Evolutionary conservation across 2,329 filamentous ascomycete genomes (phyloP).

Genomic region (Pseudogymnoascus sp.): DNA sequence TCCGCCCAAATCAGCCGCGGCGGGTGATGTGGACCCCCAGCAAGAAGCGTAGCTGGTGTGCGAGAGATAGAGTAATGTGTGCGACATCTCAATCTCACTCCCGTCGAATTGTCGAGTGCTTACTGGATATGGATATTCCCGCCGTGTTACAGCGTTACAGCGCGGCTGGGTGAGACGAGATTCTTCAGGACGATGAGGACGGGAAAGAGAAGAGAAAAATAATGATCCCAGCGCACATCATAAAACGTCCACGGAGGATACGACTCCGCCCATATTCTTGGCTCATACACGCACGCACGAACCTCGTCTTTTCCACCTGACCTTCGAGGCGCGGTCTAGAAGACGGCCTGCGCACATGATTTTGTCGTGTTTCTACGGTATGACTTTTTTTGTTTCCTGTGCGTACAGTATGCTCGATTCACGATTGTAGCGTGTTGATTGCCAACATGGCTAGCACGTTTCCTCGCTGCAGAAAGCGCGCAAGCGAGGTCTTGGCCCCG

Average conservation of each 20-base stretch:
- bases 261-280: neutral
- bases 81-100: neutral
- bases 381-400: neutral
- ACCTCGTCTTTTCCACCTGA: neutral
- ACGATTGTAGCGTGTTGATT: slow-evolving; percentile 7
- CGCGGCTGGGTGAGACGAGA: neutral
- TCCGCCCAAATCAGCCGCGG: neutral
- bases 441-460: neutral
- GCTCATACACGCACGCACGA: neutral
- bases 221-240: neutral
- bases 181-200: neutral
- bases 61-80: neutral
- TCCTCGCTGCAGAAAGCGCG: neutral
- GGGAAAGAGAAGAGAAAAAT: neutral
- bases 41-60: neutral
- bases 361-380: neutral
- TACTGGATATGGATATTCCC: neutral
- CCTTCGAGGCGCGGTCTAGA: neutral
- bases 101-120: neutral
- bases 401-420: neutral
- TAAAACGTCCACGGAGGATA: neutral
- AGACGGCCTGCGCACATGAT: neutral
- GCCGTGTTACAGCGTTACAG: neutral
- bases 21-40: neutral
- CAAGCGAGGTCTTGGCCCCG: neutral